Percentiles rank a stretch among this genome's conserved stretches.
These are phyloP conservation scores for Lodderomyces beijingensis DNA, from an alignment of 1,139 yeast genomes.

Conservation along the genomic window DNA sequence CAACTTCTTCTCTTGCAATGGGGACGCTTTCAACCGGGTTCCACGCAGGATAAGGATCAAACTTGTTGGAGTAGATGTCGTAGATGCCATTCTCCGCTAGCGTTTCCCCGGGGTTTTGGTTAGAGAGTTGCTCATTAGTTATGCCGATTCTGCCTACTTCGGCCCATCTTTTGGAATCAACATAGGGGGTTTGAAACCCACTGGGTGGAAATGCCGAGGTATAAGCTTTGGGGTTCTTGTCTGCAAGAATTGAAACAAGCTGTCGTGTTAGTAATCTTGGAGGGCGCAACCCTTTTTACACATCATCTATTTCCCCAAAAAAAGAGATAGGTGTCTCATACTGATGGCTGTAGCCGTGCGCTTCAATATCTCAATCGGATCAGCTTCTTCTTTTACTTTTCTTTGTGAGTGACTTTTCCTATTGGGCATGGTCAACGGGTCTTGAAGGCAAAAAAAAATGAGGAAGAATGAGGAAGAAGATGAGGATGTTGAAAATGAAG, in stretches of 20 bases:
- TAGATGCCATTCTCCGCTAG: slow-evolving; percentile 40
- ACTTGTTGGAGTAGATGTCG: slow-evolving; percentile 33
- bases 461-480: background rate
- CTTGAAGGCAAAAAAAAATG: no score
- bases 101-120: slow-evolving; percentile 20
- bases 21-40: slow-evolving; percentile 44
- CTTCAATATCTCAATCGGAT: slow-evolving; percentile 14
- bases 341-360: slow-evolving; percentile 17
- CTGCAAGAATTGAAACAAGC: slow-evolving; percentile 7
- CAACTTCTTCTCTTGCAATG: slow-evolving; percentile 52
- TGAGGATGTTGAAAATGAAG: slow-evolving; percentile 1
- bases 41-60: slow-evolving; percentile 64
- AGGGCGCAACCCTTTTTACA: background rate
- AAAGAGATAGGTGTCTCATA: no score
- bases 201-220: slow-evolving; percentile 36
- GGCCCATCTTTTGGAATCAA: slow-evolving; percentile 44
- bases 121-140: slow-evolving; percentile 17
- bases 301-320: no score
- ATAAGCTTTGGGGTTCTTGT: slow-evolving; percentile 12
- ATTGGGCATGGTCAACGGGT: slow-evolving; percentile 7
- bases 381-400: slow-evolving; percentile 11
- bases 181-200: slow-evolving; percentile 45
- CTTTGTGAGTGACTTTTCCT: slow-evolving; percentile 9
- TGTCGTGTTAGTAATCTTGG: slow-evolving; percentile 6
- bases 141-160: slow-evolving; percentile 31